Percentiles rank a stretch among this genome's conserved stretches.
These are phyloP conservation scores for Chloris gayana DNA, from an alignment of 176 grass and related monocot species.

Conservation along the genomic window DNA sequence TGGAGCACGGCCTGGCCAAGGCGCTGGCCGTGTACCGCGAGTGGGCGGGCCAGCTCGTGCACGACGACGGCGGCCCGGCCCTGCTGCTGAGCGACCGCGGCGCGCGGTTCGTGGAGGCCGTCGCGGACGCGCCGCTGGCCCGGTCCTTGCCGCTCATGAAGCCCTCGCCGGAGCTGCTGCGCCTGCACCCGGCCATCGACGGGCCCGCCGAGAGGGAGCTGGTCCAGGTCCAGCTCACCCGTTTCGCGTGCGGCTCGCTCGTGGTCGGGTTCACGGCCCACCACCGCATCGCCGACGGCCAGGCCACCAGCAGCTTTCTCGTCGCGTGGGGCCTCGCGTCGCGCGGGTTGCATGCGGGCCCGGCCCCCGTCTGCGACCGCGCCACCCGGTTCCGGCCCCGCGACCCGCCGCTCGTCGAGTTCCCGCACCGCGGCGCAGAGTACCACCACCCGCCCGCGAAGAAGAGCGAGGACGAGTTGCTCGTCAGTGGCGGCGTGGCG, in stretches of 20 bases:
- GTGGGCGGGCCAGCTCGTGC: conserved; percentile 48
- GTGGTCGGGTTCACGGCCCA: conserved; percentile 45
- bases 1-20: conserved; percentile 46
- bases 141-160: conserved; percentile 39
- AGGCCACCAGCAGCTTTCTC: conserved; percentile 58
- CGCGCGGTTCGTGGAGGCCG: conserved; percentile 54
- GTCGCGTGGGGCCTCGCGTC: conserved; percentile 61
- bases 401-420: conserved; percentile 44
- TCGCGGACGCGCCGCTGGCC: conserved; percentile 50
- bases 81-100: conserved; percentile 61
- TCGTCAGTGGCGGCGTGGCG: neutral
- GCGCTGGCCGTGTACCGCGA: conserved; percentile 59
- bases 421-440: conserved; percentile 46
- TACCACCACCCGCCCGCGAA: conserved; percentile 21
- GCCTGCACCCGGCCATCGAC: conserved; percentile 52
- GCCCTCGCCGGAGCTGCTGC: conserved; percentile 46
- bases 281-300: conserved; percentile 65
- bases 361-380: conserved; percentile 44
- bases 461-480: neutral
- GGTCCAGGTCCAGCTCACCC: conserved; percentile 63
- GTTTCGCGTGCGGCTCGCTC: conserved; percentile 68
- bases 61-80: conserved; percentile 23
- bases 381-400: conserved; percentile 39
- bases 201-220: conserved; percentile 41
- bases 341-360: conserved; percentile 19